Base-by-base conservation (phyloP, 2,329 filamentous ascomycete species). In the Zymoseptoria ardabiliae region DNA sequence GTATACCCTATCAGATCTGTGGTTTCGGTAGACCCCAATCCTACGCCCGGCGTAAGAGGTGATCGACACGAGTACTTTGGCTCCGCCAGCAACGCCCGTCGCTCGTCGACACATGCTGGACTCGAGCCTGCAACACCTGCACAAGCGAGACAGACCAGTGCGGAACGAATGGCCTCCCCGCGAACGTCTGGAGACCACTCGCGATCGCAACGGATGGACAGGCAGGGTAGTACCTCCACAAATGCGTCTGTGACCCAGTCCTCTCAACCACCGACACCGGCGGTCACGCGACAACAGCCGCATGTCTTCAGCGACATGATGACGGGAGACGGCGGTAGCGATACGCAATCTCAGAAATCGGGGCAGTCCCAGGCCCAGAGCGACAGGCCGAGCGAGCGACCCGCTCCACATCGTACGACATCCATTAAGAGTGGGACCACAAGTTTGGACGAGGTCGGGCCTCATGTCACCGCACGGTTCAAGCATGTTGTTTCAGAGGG, bases 1-100 rank as follows among this genome's bases (percentile, higher is more conserved):
- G 87, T 93, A 4, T 93, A 89, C 58, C 89, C 89, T n/a, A 88
- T 93, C 30, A 84, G 88, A 54, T 91, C 88, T n/a, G 86, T 90
- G 50, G 79, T 93, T 22, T 89, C 84, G 6, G 83, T 92, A 49
- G 85, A 89, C 65, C 83, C 83, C 6, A 74, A 72, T 10, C 73
- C 76, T 1, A 79, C 75, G 4, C 53, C 63, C 23, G 17, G 45
- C 5, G 52, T 60, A 17, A 61, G 53, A 20, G 21, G n/a, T 57
- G 69, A 63, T 50, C 60, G 60, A 59, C 61, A 57, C 4, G 65
- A 65, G 8, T 75, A 80, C 74, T 76, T 79, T 69, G 64, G 60
- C 5, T 67, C 54, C 51, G 58, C 65, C 7, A 58, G 61, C 10
- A 61, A 63, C 11, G 64, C 66, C 6, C 59, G 68, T 49, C 59